Percentiles rank a stretch among this genome's conserved stretches.
Conservation (phyloP, 108 stramenopile species). For the Aurantiochytrium sp. region DNA sequence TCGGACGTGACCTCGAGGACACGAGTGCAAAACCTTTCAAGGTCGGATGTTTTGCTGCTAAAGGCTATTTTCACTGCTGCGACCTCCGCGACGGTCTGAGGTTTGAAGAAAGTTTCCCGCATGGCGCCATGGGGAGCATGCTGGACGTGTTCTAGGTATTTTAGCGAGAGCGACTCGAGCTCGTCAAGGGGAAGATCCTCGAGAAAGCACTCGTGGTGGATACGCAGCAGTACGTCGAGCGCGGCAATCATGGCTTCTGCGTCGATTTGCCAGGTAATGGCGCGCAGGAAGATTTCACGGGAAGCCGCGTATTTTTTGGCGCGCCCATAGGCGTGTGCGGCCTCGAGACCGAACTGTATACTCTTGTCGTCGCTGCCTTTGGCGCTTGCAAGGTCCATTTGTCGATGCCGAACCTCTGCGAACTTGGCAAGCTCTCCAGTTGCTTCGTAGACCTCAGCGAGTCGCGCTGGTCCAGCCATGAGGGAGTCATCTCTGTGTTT, state of each 20-base stretch:
- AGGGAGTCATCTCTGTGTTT: background rate
- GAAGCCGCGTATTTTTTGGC: background rate
- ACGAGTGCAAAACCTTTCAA: background rate
- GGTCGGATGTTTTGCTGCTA: background rate
- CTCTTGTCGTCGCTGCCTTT: background rate
- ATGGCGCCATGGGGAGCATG: background rate
- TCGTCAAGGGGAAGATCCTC: background rate
- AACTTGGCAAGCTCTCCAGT: conserved; percentile 9
- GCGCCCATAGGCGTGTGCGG: background rate
- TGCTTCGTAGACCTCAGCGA: background rate
- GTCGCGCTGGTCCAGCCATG: background rate
- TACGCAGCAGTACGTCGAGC: background rate
- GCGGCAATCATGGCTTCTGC: background rate
- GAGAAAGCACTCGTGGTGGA: background rate
- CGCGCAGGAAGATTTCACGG: background rate
- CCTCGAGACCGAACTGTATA: background rate
- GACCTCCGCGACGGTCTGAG: background rate
- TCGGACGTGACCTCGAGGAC: background rate
- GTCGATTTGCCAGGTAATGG: background rate
- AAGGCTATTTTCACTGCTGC: background rate
- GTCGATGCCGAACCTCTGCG: background rate
- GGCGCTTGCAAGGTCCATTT: background rate
- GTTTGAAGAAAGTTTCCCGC: background rate
- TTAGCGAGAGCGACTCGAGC: background rate
- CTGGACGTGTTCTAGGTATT: background rate